Conservation (phyloP, 257 asterid species). For the Catharanthus roseus region DNA sequence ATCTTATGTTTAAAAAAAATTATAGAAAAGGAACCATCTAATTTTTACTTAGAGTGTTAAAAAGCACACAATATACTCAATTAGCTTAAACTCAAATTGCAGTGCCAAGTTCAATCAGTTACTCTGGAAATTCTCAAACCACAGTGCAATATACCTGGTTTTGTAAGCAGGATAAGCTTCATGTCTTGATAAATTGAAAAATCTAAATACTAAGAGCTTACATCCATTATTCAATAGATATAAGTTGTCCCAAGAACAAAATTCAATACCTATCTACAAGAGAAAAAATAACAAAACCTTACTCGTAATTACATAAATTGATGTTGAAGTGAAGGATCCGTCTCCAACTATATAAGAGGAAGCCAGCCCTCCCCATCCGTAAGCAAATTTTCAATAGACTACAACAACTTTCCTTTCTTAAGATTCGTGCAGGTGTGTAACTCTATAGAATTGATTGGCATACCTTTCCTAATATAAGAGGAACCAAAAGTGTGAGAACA, state of each 20-base stretch:
- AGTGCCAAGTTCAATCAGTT: no score
- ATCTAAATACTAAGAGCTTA: not conserved
- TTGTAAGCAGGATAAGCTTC: not conserved
- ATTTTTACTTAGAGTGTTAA: no score
- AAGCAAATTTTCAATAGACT: not conserved
- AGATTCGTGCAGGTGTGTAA: not conserved
- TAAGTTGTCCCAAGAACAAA: not conserved
- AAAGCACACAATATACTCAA: no score
- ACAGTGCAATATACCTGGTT: no score
- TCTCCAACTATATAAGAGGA: not conserved
- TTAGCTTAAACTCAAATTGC: no score
- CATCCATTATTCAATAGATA: not conserved
- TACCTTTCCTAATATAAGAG: slow-evolving; percentile 87
- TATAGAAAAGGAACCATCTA: no score
- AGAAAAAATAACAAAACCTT: not conserved
- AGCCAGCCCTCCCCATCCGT: not conserved
- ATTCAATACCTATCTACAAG: not conserved
- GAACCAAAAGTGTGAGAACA: slow-evolving; percentile 72
- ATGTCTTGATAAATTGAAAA: not conserved
- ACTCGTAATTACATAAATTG: not conserved
- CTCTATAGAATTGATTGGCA: not conserved
- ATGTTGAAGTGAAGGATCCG: not conserved
- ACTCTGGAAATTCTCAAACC: no score
- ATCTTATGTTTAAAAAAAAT: no score
- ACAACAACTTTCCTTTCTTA: not conserved